phyloP scores from a whole-genome alignment of 169 alveolate genomes.

The Cryptosporidium viatorum region DNA sequence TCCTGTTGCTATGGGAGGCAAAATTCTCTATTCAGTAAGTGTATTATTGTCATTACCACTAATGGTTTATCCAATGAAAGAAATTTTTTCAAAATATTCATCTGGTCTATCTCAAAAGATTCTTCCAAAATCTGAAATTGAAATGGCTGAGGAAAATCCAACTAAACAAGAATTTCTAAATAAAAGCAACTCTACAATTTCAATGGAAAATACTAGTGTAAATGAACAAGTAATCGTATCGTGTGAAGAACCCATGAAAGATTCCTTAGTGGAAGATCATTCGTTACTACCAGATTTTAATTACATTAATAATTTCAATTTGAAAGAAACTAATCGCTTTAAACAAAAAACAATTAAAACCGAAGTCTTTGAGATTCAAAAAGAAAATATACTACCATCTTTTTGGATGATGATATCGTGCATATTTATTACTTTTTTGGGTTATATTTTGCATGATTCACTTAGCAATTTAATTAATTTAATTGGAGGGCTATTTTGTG shows the following conservation, averaged over 20 bases:
- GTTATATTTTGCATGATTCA: conserved; percentile 48
- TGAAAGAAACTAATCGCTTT: neutral
- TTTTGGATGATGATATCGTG: conserved; percentile 37
- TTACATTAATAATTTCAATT: neutral
- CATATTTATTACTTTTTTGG: conserved; percentile 26
- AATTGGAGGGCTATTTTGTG: conserved; percentile 70
- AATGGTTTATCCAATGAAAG: conserved; percentile 58
- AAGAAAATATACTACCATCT: conserved; percentile 25
- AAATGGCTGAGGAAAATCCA: neutral
- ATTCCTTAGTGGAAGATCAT: neutral
- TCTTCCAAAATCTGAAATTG: neutral
- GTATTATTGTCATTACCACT: conserved; percentile 61
- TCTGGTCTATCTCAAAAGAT: neutral
- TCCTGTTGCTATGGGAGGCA: conserved; percentile 48
- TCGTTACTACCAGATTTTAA: neutral
- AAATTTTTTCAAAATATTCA: conserved; percentile 51
- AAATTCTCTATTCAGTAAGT: conserved; percentile 45
- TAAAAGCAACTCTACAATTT: neutral
- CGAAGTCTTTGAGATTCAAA: neutral
- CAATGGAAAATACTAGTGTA: neutral
- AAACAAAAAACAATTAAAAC: neutral
- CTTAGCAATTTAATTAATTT: conserved; percentile 59
- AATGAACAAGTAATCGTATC: neutral
- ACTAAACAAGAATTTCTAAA: neutral
- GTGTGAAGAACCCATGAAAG: neutral